Evolutionary conservation across 1,284 basidiomycete species (phyloP), one percentile per base, ranked within the genome.

Genomic region (Schizophyllum commune): DNA sequence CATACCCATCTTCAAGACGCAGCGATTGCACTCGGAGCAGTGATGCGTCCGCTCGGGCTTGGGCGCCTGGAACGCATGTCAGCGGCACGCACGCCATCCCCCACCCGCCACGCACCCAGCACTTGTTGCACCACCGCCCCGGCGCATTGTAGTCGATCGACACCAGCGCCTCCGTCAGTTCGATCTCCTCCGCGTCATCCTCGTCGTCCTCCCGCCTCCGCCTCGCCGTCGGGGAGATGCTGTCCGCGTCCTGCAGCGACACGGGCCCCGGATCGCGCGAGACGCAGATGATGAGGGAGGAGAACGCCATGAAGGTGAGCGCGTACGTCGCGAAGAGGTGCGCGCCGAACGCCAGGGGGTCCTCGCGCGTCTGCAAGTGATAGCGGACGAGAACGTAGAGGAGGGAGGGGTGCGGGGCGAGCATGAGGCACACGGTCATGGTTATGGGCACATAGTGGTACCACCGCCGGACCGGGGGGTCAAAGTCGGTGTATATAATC

Each of bases 11-110:
- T 93, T 94, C 55, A 95, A 75, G 7, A 92, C 86, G 71, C 93
- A 95, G 52, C 87, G 79, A 52, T 84, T 81, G 70, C 93, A 95
- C 51, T 81, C 73, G 2, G 83, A 83, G 70, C 91, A 94, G 69
- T 96, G 93, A 71, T 95, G 93, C 7, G 90, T 78, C 60, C 93
- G 77, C 69, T 94, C 92, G 2, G 92, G 91, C 73, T 92, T 94
- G 0, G 86, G 84, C 22, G 80, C 84, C 81, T 83, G 65, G 32
- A 52, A 6, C 19, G 15, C 32, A 20, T 56, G 21, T 58, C n/a
- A 60, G 61, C 53, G 34, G n/a, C 20, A 20, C 8, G 27, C 22
- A 57, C 22, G 15, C 22, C 11, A 47, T 27, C 58, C 22, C 27
- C 27, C 56, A 7, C 2, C 32, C 47, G 17, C 17, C 21, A 17